phyloP scores from a whole-genome alignment of 805 yeast species.

The Cyberlindnera sargentensis region DNA sequence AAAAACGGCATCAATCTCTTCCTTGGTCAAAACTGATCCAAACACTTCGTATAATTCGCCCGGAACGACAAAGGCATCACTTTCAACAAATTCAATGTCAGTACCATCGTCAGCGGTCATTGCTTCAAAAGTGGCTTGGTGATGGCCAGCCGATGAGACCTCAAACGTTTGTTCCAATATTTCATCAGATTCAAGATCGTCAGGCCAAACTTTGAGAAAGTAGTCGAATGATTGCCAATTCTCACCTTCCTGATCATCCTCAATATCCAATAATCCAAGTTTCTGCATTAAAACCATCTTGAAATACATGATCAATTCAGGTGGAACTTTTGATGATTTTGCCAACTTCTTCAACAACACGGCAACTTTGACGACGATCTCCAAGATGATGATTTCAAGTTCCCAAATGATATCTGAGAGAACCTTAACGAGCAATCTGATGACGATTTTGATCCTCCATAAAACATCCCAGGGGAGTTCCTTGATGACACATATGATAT shows the following conservation, averaged over 20 bases:
- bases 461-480: conserved; percentile 15
- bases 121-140: background rate
- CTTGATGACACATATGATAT: conserved; percentile 10
- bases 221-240: conserved; percentile 2
- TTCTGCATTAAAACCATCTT: conserved; percentile 10
- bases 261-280: background rate
- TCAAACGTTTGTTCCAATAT: too few relatives aligned
- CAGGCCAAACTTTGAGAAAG: conserved; percentile 7
- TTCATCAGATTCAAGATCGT: background rate
- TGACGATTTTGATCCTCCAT: conserved; percentile 13
- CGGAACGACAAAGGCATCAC: conserved; percentile 4
- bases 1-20: conserved; percentile 9
- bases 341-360: conserved; percentile 10
- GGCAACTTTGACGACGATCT: conserved; percentile 8
- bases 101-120: conserved; percentile 1
- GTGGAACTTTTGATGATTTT: conserved; percentile 4
- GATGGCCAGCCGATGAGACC: background rate
- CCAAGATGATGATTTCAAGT: conserved; percentile 12
- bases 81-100: conserved; percentile 7
- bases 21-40: conserved; percentile 5
- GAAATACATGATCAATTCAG: conserved; percentile 14
- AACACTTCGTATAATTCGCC: conserved; percentile 9
- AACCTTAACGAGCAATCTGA: conserved; percentile 13
- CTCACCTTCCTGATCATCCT: background rate
- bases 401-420: conserved; percentile 17